These are phyloP conservation scores for Carex littledalei DNA, from an alignment of 176 grass and related monocot species.

Conservation along the genomic window DNA sequence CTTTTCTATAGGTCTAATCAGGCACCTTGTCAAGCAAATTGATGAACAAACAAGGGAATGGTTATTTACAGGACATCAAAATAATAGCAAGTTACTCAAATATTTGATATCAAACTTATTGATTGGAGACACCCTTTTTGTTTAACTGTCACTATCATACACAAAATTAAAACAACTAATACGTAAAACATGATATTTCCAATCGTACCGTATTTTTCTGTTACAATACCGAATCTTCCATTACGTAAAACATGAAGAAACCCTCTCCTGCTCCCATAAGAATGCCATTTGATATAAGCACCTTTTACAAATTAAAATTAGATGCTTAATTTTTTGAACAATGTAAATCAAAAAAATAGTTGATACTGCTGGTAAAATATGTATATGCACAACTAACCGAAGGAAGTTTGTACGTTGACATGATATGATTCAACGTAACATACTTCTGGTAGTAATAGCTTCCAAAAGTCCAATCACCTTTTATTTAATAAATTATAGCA, in stretches of 20 bases:
- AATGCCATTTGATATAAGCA: conserved; percentile 3
- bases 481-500: too few species aligned
- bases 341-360: background rate
- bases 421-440: background rate
- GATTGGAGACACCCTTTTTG: background rate
- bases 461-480: background rate
- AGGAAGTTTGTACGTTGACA: background rate
- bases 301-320: background rate
- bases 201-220: background rate
- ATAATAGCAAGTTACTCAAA: too few species aligned
- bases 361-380: background rate
- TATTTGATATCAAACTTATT: background rate
- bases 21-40: too few species aligned
- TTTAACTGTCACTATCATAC: background rate
- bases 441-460: background rate
- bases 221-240: background rate
- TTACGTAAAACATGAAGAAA: background rate
- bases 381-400: background rate
- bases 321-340: background rate
- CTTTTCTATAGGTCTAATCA: too few species aligned
- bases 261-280: background rate
- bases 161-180: background rate
- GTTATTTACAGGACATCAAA: too few species aligned
- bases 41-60: too few species aligned
- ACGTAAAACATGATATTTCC: background rate